phyloP scores from a whole-genome alignment of 2,329 filamentous ascomycete genomes.

The Ascochyta clinopodiicola region DNA sequence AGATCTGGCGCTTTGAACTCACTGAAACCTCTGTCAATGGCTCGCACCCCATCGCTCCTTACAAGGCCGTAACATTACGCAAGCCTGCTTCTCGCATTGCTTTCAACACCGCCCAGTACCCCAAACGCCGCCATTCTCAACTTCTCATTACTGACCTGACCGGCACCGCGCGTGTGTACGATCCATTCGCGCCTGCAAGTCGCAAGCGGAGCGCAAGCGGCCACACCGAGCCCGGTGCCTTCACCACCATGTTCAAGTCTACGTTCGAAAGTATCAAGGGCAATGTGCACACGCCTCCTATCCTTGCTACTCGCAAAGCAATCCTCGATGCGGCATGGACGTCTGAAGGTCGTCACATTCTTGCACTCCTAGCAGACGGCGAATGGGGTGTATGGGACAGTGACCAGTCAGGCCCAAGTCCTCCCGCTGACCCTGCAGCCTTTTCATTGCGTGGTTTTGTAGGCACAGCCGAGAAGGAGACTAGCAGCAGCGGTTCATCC shows the following conservation, averaged over 20 bases:
- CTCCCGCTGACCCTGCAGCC: slow-evolving; percentile 35
- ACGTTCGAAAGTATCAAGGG: slow-evolving; percentile 42
- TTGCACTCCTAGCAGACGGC: slow-evolving; percentile 57
- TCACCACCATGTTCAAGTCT: slow-evolving; percentile 42
- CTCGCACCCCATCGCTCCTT: slow-evolving; percentile 50
- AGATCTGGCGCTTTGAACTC: slow-evolving; percentile 51
- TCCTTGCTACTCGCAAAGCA: slow-evolving; percentile 52
- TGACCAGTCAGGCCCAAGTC: slow-evolving; percentile 43
- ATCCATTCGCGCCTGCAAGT: slow-evolving; percentile 54
- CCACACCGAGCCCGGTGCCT: slow-evolving; percentile 33
- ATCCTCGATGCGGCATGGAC: slow-evolving; percentile 59
- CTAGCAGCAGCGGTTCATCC: slow-evolving; percentile 24
- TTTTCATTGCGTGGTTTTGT: slow-evolving; percentile 49
- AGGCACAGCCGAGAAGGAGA: slow-evolving; percentile 35
- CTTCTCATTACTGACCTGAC: slow-evolving; percentile 62
- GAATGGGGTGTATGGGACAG: slow-evolving; percentile 62
- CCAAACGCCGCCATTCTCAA: slow-evolving; percentile 60
- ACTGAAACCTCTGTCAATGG: slow-evolving; percentile 45
- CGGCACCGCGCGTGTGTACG: slow-evolving; percentile 65
- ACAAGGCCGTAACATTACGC: slow-evolving; percentile 56
- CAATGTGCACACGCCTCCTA: slow-evolving; percentile 29
- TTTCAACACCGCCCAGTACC: slow-evolving; percentile 62
- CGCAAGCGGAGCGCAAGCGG: slow-evolving; percentile 30
- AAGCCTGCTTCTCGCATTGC: slow-evolving; percentile 58
- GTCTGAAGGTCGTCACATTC: slow-evolving; percentile 53